A percentile compares a stretch with the other conserved stretches of the same genome.
phyloP scores from a whole-genome alignment of 2,329 filamentous ascomycete species.

The Aureobasidium zeae region DNA sequence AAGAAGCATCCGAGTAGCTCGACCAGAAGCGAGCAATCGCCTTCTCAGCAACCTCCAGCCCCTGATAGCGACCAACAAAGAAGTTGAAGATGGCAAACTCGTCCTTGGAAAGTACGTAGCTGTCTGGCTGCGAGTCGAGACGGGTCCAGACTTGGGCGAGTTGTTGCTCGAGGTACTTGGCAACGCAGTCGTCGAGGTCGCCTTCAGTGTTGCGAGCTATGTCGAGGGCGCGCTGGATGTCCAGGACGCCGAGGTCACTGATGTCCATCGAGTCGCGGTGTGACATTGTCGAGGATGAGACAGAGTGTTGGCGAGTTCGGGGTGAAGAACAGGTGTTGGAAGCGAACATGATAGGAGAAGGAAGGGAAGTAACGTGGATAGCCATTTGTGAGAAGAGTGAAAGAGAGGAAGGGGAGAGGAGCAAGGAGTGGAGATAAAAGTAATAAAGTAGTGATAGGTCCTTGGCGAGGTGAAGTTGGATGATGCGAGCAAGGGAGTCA shows the following conservation, averaged over 20 bases:
- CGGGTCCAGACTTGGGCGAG: constrained; percentile 58
- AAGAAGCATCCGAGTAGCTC: constrained; percentile 28
- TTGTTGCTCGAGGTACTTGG: constrained; percentile 55
- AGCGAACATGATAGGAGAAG: constrained; percentile 18
- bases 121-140: constrained; percentile 53
- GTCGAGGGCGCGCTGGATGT: constrained; percentile 60
- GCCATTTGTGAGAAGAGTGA: no score
- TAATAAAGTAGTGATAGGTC: not conserved
- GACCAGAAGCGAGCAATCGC: constrained; percentile 52
- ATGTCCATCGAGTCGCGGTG: constrained; percentile 17
- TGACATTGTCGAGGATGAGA: constrained; percentile 15
- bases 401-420: no score
- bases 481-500: not conserved
- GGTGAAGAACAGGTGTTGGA: constrained; percentile 12
- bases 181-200: constrained; percentile 54
- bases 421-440: no score
- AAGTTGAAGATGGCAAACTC: constrained; percentile 86
- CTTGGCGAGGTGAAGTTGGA: constrained; percentile 12
- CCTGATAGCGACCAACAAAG: constrained; percentile 58
- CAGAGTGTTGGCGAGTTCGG: not conserved
- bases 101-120: constrained; percentile 65
- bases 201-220: constrained; percentile 65
- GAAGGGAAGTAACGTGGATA: constrained; percentile 14
- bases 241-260: constrained; percentile 33
- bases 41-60: constrained; percentile 40